Evolutionary conservation across 257 asterid species (phyloP), one percentile per base, ranked within the genome.

Genomic region (Sherardia arvensis): DNA sequence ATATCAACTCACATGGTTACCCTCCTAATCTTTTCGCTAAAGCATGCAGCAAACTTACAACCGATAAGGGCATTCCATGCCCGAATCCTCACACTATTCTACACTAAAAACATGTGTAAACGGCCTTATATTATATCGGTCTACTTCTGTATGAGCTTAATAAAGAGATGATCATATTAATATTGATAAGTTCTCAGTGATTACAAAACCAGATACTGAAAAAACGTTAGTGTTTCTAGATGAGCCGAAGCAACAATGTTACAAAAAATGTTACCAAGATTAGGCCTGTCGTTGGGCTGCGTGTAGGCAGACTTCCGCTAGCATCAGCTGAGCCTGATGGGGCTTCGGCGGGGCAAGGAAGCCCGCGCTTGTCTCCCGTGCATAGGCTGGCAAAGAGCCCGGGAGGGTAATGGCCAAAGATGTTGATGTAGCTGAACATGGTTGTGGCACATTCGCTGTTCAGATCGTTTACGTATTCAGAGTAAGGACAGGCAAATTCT

Each of bases 381-480:
- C 97, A 90, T 72, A 64, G 78, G 3, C 79, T 83, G 53, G 95
- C 74, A n/a, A 90, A 85, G 38, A 85, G 78, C 27, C 95, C 95
- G 0, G 90, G 86, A 4, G 97, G 95, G 59, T 90, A 90, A 71
- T 83, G 80, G 43, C 95, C 97, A 10, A 76, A 64, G 49, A 85
- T 83, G 74, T 85, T 82, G 62, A 90, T 90, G 63, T 90, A 90
- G 75, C 92, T 82, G 85, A 87, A 90, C 97, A 90, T 90, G 53
- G 84, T 76, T 6, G 83, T 57, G 59, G 97, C 92, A 45, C 97
- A 87, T 17, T 90, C 87, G 3, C 64, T 87, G 0, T 83, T 21
- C 34, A 82, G 49, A 63, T 90, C 95, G 38, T 87, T 87, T 60
- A 85, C 1, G 0, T 67, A 56, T 0, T 80, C 88, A 1, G 47